Base-by-base conservation (phyloP, 2,329 filamentous ascomycete genomes). In the Akanthomyces lecanii region DNA sequence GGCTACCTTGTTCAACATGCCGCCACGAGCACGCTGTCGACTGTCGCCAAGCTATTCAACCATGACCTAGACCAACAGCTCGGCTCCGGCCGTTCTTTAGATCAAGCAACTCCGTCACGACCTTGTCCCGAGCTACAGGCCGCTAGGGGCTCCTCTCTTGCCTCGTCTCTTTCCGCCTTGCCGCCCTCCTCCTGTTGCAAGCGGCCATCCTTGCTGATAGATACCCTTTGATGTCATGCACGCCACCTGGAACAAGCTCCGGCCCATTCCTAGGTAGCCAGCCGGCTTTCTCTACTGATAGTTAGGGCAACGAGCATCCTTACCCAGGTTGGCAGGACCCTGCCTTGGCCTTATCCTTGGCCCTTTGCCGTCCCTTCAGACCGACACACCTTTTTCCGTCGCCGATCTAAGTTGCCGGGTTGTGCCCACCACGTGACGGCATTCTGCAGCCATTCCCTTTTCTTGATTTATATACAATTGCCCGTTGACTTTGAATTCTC, bases 391-490 rank as follows among this genome's bases (percentile, higher is more conserved):
- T 7, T 8, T 25, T 54, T 40, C 36, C n/a, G 12, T 40, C 4
- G 51, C 51, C 21, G 51, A 54, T 42, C 36, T 21, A 36, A 11
- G 33, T 30, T 30, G 28, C 28, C 28, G 28, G 4, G 28, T 53
- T 53, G 51, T 54, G 51, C 25, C 47, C 5, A 18, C 53, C 53
- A 56, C 53, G 53, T 56, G 53, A 56, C 40, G 53, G 23, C 11
- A 56, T 45, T 56, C 4, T 16, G 38, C 28, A 45, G 25, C 38
- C 38, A 30, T 45, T 56, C 16, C 21, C 33, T 44, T 40, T 38
- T 10, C 36, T 28, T 55, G 52, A n/a, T 33, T 51, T 33, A 33
- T 23, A 33, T 45, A 45, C 23, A 55, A 38, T 36, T 23, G 36
- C 18, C n/a, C 11, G 14, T 40, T 16, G 38, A 4, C n/a, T 2